Conservation (phyloP, 1,139 yeast species). For the Zygoascus meyerae region DNA sequence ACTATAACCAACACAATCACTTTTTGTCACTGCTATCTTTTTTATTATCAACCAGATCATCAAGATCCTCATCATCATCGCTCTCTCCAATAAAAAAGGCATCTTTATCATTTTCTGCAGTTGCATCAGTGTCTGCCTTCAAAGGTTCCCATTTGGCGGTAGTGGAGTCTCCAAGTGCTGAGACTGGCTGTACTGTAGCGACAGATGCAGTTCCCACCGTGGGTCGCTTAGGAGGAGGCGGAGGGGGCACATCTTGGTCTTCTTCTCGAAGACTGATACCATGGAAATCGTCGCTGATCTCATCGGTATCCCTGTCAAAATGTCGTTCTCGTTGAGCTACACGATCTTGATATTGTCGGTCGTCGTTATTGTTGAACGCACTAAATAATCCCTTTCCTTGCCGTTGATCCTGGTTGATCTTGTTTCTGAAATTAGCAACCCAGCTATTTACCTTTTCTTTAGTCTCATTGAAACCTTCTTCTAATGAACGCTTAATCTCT, state of each 20-base stretch:
- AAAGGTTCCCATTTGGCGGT: conserved; percentile 57
- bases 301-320: conserved; percentile 25
- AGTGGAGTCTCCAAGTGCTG: conserved; percentile 28
- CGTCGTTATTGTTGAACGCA: conserved; percentile 19
- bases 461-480: conserved; percentile 81
- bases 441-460: conserved; percentile 71
- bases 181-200: conserved; percentile 18
- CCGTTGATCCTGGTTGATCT: conserved; percentile 38
- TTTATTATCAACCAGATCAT: conserved; percentile 33
- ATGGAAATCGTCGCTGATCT: conserved; percentile 50
- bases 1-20: not conserved
- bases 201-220: conserved; percentile 6
- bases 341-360: conserved; percentile 11
- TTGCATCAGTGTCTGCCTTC: conserved; percentile 47
- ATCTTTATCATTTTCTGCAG: conserved; percentile 43
- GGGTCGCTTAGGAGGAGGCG: conserved; percentile 31
- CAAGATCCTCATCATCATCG: conserved; percentile 76
- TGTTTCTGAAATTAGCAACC: conserved; percentile 69
- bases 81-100: conserved; percentile 75
- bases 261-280: conserved; percentile 49
- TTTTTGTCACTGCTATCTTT: conserved; percentile 1
- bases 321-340: conserved; percentile 13
- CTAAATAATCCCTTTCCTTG: conserved; percentile 21
- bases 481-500: conserved; percentile 62
- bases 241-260: conserved; percentile 35